Evolutionary conservation across 2,329 filamentous ascomycete genomes (phyloP).

Genomic region (Phoma sp.): DNA sequence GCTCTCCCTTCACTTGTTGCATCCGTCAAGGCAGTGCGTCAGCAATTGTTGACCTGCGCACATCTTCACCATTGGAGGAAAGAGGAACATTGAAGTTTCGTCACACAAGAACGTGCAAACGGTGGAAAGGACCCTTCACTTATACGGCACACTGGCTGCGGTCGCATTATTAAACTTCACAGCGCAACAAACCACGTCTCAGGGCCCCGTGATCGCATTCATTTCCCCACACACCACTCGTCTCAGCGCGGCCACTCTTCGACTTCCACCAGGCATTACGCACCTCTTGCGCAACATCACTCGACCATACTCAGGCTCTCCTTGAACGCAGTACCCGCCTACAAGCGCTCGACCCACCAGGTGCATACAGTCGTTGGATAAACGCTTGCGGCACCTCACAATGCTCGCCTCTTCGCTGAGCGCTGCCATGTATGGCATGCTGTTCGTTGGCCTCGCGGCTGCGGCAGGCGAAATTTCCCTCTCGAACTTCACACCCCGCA

Average conservation of each 20-base stretch:
- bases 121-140: slow-evolving; percentile 17
- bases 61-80: neutral
- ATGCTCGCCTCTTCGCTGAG: slow-evolving; percentile 32
- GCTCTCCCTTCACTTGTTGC: slow-evolving; percentile 7
- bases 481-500: slow-evolving; percentile 54
- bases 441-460: slow-evolving; percentile 28
- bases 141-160: slow-evolving; percentile 15
- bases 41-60: slow-evolving; percentile 4
- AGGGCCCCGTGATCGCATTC: slow-evolving; percentile 24
- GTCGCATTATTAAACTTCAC: slow-evolving; percentile 28
- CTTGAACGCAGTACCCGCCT: slow-evolving; percentile 10
- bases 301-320: slow-evolving; percentile 22
- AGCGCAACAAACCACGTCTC: slow-evolving; percentile 35
- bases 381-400: slow-evolving; percentile 17
- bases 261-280: slow-evolving; percentile 12
- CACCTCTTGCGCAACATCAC: slow-evolving; percentile 13
- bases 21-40: slow-evolving; percentile 1
- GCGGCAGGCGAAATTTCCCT: slow-evolving; percentile 51
- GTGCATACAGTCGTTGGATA: slow-evolving; percentile 16
- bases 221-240: slow-evolving; percentile 31
- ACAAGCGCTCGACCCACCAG: slow-evolving; percentile 19
- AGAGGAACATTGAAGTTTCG: neutral
- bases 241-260: slow-evolving; percentile 32
- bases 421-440: slow-evolving; percentile 30
- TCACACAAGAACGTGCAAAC: slow-evolving; percentile 25